phyloP scores from a whole-genome alignment of 1,284 basidiomycete genomes.

The Malassezia japonica region DNA sequence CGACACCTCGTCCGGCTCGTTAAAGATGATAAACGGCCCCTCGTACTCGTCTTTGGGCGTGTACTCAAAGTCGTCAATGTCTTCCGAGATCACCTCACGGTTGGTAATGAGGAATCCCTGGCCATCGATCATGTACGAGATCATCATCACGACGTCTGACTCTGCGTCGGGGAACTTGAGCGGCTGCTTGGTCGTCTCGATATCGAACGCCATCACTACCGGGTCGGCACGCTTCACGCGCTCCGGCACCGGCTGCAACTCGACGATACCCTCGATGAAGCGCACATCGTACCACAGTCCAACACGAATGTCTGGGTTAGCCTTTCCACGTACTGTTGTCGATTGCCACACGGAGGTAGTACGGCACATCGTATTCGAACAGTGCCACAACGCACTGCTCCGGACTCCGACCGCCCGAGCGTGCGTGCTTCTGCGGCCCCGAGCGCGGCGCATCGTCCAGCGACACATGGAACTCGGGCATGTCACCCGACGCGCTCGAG shows the following conservation, averaged over 20 bases:
- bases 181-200: constrained; percentile 95
- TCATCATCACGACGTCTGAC: constrained; percentile 99
- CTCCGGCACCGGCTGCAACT: constrained; percentile 64
- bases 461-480: constrained; percentile 21
- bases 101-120: constrained; percentile 97
- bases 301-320: constrained; percentile 68
- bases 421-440: constrained; percentile 6
- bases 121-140: constrained; percentile 94
- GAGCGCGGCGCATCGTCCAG: constrained; percentile 22
- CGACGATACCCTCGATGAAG: constrained; percentile 70
- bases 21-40: constrained; percentile 92
- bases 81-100: constrained; percentile 89
- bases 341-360: constrained; percentile 94
- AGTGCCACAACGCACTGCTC: constrained; percentile 85
- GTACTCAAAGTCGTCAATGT: constrained; percentile 98
- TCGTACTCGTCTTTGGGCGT: constrained; percentile 97
- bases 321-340: constrained; percentile 61
- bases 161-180: constrained; percentile 96
- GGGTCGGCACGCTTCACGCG: constrained; percentile 97
- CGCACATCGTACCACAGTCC: constrained; percentile 87
- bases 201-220: constrained; percentile 98
- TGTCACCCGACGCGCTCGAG: constrained; percentile 19
- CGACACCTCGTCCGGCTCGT: constrained; percentile 77
- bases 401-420: constrained; percentile 57
- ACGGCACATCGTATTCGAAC: constrained; percentile 92